A percentile compares a stretch with the other conserved stretches of the same genome.
phyloP scores from a whole-genome alignment of 176 grass and related monocot genomes.

The Musa beccarii region DNA sequence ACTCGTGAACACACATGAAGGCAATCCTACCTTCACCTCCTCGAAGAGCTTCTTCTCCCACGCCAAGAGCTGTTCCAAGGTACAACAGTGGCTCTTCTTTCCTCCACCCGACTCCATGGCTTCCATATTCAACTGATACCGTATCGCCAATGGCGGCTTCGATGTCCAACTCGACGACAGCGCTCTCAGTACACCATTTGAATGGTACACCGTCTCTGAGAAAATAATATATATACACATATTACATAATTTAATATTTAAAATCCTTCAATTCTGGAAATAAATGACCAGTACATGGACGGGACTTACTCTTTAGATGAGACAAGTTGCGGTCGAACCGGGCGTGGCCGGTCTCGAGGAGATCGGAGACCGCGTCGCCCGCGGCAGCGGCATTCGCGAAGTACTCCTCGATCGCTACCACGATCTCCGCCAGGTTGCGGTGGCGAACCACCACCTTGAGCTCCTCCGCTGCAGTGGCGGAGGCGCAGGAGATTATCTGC shows the following conservation, averaged over 20 bases:
- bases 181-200: conserved; percentile 69
- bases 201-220: conserved; percentile 91
- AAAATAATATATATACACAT: too few species aligned
- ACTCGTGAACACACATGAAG: too few species aligned
- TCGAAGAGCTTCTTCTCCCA: conserved; percentile 99
- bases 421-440: conserved; percentile 68
- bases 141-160: conserved; percentile 79
- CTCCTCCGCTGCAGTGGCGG: conserved; percentile 36
- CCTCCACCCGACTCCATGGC: conserved; percentile 43
- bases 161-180: conserved; percentile 80
- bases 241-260: too few species aligned
- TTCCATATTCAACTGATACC: conserved; percentile 58
- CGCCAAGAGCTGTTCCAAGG: conserved; percentile 79
- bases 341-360: conserved; percentile 64
- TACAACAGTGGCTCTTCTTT: conserved; percentile 69
- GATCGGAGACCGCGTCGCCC: conserved; percentile 53
- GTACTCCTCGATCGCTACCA: conserved; percentile 77
- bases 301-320: conserved; percentile 72
- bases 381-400: conserved; percentile 67
- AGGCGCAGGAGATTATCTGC: conserved; percentile 1
- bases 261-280: not conserved
- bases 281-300: not conserved
- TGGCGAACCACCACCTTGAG: conserved; percentile 58
- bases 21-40: conserved; percentile 71
- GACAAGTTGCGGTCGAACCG: conserved; percentile 76